These are phyloP conservation scores for Butyriboletus loyo DNA, from an alignment of 768 basidiomycete genomes.

Conservation along the genomic window DNA sequence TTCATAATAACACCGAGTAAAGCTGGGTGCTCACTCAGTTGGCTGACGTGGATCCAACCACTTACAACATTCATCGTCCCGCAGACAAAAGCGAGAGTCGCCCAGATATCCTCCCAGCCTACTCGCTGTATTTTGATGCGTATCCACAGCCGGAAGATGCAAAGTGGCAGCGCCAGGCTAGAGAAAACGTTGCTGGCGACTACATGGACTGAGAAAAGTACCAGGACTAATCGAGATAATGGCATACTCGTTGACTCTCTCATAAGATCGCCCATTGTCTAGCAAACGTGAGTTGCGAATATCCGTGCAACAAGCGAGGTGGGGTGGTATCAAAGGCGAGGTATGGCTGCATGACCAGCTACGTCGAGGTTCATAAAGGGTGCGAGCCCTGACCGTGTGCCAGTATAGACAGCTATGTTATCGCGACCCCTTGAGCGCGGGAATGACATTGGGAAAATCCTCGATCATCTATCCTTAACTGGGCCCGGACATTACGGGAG, in stretches of 20 bases:
- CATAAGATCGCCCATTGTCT: conserved; percentile 1
- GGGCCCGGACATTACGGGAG: background rate
- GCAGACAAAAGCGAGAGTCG: conserved; percentile 12
- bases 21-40: background rate
- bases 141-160: conserved; percentile 19
- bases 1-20: background rate
- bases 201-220: background rate
- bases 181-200: conserved; percentile 6
- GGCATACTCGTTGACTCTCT: background rate
- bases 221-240: background rate
- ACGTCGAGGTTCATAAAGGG: background rate
- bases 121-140: conserved; percentile 18
- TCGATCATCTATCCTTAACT: background rate
- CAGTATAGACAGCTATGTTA: background rate
- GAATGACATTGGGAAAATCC: background rate
- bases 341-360: background rate
- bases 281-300: background rate
- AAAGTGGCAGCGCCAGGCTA: conserved; percentile 5
- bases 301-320: background rate
- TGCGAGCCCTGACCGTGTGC: background rate
- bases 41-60: conserved; percentile 7
- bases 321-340: background rate
- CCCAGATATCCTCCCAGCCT: conserved; percentile 24
- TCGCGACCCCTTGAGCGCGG: background rate
- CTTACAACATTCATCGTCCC: conserved; percentile 3